Base-by-base conservation (phyloP, 202 grass and related monocot genomes). In the Zizania palustris region DNA sequence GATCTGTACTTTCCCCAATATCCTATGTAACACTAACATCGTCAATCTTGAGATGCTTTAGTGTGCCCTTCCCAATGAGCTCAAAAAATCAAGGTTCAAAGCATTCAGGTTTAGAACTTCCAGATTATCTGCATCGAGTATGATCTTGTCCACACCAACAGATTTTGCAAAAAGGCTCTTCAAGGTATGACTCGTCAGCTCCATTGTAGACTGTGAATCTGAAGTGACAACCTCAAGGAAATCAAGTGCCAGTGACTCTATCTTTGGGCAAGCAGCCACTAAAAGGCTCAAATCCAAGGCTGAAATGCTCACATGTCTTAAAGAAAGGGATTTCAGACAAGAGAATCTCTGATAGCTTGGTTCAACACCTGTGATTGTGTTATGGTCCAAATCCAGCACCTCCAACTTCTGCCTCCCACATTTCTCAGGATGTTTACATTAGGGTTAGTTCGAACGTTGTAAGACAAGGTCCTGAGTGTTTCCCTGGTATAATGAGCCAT, bases 71-170 rank as follows among this genome's bases (percentile, higher is more conserved):
- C 39, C 95, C 89, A 41, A 85, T 88, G 59, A 98, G 86, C 67
- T 94, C 89, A 85, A 98, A 94, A 98, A 79, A 92, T 94, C 95
- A 45, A 98, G 85, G 64, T 98, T 98, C 81, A 94, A 83, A 71
- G 87, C 87, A 85, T 95, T 90, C 58, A 95, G 75, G 76, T 94
- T 85, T 42, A 98, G 73, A 41, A 78, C 80, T 78, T 98, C 91
- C 59, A 98, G 83, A 88, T 92, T 94, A 85, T 95, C 91, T 34
- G 91, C 87, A 88, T 98, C 91, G 19, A 98, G 80, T 85, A 98
- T 82, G 45, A 98, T 90, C 63, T 98, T 98, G 60, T 98, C 89
- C 45, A 92, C 89, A 11, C 91, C 83, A 72, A 98, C 82, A 35
- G 89, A 82, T 86, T 88, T 92, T 45, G 89, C 95, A 57, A 88